Evolutionary conservation across 805 yeast genomes (phyloP).

Genomic region (Suhomyces vadensis): DNA sequence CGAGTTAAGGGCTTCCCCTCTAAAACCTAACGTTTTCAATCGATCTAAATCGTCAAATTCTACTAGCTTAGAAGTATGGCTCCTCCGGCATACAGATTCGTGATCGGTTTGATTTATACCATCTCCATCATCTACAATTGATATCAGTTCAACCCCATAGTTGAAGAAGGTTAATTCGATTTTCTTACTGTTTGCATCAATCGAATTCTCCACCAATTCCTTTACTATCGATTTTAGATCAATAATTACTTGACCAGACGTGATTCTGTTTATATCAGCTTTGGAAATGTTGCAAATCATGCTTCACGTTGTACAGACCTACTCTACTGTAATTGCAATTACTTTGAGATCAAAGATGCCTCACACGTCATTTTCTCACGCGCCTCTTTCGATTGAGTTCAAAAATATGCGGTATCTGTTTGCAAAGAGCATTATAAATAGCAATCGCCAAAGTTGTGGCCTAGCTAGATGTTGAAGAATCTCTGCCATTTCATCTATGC

Average conservation of each 20-base stretch:
- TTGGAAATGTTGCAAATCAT: constrained; percentile 30
- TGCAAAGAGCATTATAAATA: too few relatives aligned
- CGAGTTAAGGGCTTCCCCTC: constrained; percentile 82
- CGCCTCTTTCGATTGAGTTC: too few relatives aligned
- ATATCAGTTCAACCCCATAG: constrained; percentile 72
- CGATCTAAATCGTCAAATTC: constrained; percentile 53
- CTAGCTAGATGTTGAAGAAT: too few relatives aligned
- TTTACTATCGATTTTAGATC: constrained; percentile 77
- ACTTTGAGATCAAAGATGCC: too few relatives aligned
- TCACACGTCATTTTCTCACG: constrained; percentile 2
- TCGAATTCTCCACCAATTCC: constrained; percentile 82
- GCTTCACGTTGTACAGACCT: background rate
- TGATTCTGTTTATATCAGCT: constrained; percentile 68
- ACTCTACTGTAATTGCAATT: background rate
- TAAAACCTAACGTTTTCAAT: constrained; percentile 65
- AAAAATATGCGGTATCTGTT: too few relatives aligned
- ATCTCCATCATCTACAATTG: constrained; percentile 65
- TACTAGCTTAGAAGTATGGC: constrained; percentile 65
- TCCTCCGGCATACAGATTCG: constrained; percentile 55
- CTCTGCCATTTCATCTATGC: too few relatives aligned
- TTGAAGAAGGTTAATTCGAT: constrained; percentile 69
- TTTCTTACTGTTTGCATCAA: constrained; percentile 73
- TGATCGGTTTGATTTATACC: constrained; percentile 61
- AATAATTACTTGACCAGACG: constrained; percentile 91
- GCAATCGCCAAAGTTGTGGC: too few relatives aligned